These are phyloP conservation scores for Penicillium roqueforti DNA, from an alignment of 495 filamentous ascomycete genomes.

Conservation along the genomic window DNA sequence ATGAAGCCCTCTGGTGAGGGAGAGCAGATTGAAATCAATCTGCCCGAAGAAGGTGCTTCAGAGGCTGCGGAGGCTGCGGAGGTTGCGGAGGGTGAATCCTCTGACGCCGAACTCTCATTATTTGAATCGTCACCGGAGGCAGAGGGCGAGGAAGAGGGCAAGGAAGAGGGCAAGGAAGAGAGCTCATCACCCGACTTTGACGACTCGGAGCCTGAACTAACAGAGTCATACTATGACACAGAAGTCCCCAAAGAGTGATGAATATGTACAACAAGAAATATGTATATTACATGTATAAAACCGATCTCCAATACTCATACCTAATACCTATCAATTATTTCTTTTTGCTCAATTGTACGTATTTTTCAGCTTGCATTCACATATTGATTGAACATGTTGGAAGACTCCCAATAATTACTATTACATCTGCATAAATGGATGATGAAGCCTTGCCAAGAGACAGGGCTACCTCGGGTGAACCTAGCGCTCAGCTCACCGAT, in stretches of 20 bases:
- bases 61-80: background rate
- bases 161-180: too few relatives aligned
- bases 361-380: background rate
- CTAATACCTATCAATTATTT: background rate
- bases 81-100: background rate
- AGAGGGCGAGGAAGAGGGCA: slow-evolving; percentile 1
- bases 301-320: slow-evolving; percentile 1
- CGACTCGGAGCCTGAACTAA: background rate
- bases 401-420: background rate
- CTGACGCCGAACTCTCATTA: background rate
- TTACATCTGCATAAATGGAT: background rate
- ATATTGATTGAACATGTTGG: too few relatives aligned
- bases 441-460: background rate
- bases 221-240: slow-evolving; percentile 1
- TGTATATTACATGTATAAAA: slow-evolving; percentile 26
- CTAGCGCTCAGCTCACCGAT: too few relatives aligned
- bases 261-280: background rate
- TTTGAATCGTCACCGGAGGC: background rate
- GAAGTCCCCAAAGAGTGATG: background rate
- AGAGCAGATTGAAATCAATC: slow-evolving; percentile 5
- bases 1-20: slow-evolving; percentile 14
- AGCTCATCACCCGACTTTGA: background rate
- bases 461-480: too few relatives aligned
- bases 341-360: background rate
- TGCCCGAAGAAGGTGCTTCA: slow-evolving; percentile 11